Base-by-base conservation (phyloP, 108 stramenopile genomes). In the Nitzschia inconspicua region DNA sequence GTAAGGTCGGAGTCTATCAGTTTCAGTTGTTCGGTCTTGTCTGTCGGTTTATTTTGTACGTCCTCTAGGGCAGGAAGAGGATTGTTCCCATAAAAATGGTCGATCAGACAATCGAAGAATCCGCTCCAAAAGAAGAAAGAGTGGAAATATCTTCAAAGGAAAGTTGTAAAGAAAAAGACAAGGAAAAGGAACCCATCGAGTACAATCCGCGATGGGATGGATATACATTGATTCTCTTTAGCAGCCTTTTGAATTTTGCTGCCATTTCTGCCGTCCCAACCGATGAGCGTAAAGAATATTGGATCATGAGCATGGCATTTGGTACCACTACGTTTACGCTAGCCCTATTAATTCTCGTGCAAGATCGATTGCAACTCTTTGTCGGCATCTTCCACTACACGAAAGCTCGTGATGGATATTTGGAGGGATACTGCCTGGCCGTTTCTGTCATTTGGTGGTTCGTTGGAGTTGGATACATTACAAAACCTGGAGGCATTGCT, bases 151-250 rank as follows among this genome's bases (percentile, higher is more conserved):
- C n/a, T n/a, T 7, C 37, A 39, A 39, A 11, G 37, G 14, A 11
- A 39, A 14, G 37, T 39, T 11, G n/a, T 14, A 39, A 0, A 39
- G 37, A 14, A 39, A 14, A 39, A 39, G 37, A 39, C n/a, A 14
- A 0, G 37, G n/a, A 30, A 26, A 41, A 60, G 1, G 41, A 29
- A 0, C 46, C 49, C 1, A 35, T 54, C 34, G 82, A 86, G 55
- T 68, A 71, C 70, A 89, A 86, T 54, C 72, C 67, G 20, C 70
- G 72, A 54, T 82, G 80, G 80, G 68, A 73, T 31, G 78, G 80
- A 8, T 89, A 89, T 54, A 18, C 64, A 4, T 66, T 68, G 3
- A 70, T 89, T 14, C 22, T 43, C 23, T 31, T 82, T 25, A 54
- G 53, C 3, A 75, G 73, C 20, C 55, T 82, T 20, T 57, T 80